phyloP scores from a whole-genome alignment of 1,284 basidiomycete species.

The Peniophora sp. region DNA sequence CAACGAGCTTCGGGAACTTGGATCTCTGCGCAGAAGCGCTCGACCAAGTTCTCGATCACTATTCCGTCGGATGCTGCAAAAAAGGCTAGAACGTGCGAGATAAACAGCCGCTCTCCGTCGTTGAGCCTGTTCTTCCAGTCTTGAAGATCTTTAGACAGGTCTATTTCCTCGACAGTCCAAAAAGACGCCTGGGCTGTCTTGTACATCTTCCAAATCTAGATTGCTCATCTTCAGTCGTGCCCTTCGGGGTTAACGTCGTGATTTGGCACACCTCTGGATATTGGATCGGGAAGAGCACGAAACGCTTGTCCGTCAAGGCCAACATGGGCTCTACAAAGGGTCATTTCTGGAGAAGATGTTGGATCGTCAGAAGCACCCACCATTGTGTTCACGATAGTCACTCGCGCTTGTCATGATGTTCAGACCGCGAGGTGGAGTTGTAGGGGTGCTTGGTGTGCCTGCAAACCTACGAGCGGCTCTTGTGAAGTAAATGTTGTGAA shows the following conservation, averaged over 20 bases:
- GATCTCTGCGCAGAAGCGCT: conserved; percentile 93
- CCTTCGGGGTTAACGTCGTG: background rate
- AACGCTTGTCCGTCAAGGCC: conserved; percentile 73
- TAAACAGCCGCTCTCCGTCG: conserved; percentile 91
- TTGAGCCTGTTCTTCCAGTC: conserved; percentile 94
- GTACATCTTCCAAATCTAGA: conserved; percentile 94
- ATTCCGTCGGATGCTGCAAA: conserved; percentile 97
- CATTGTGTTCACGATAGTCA: no score
- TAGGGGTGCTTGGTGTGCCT: no score
- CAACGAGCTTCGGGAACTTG: conserved; percentile 93
- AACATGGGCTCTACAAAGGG: conserved; percentile 87
- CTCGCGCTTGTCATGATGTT: no score
- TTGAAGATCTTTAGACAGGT: conserved; percentile 86
- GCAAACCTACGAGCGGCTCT: no score
- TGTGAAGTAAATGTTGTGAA: no score
- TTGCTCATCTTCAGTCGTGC: background rate
- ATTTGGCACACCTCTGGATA: conserved; percentile 66
- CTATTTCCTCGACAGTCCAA: conserved; percentile 99
- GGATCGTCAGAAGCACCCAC: no score
- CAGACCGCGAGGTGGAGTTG: no score
- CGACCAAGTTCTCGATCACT: conserved; percentile 95
- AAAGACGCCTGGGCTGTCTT: conserved; percentile 91
- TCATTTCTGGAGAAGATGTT: no score
- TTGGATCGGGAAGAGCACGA: conserved; percentile 93
- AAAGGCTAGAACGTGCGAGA: conserved; percentile 95